phyloP scores from a whole-genome alignment of 2,329 filamentous ascomycete genomes.

The Aspergillus caelatus region DNA sequence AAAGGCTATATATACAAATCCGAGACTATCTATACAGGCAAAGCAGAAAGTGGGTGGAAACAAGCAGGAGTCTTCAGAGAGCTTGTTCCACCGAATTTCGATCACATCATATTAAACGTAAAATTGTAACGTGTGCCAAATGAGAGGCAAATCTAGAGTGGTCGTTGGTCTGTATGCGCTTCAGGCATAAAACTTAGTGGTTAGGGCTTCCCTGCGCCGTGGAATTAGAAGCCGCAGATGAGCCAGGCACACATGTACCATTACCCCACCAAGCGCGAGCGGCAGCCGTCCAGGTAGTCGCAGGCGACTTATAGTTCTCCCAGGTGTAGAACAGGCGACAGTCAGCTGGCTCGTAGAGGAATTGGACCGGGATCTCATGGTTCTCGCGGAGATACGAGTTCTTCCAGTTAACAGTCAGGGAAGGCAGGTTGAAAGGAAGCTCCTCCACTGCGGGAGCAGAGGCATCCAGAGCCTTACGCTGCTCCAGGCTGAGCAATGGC shows the following conservation, averaged over 20 bases:
- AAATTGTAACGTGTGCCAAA: not conserved
- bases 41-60: not conserved
- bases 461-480: not conserved
- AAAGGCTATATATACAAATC: not conserved
- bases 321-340: not conserved
- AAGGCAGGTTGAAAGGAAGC: not conserved
- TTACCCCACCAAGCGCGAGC: not conserved
- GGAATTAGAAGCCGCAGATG: not conserved
- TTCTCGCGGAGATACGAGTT: not conserved
- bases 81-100: not conserved
- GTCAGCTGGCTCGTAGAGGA: not conserved
- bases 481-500: not conserved
- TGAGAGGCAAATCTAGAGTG: no score
- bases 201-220: no score
- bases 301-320: not conserved
- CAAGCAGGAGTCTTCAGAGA: no score
- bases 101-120: not conserved
- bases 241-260: not conserved
- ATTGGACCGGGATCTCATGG: not conserved
- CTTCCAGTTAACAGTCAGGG: not conserved
- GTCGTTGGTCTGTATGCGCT: not conserved
- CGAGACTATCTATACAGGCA: not conserved
- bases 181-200: not conserved
- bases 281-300: not conserved
- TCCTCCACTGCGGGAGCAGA: not conserved